Conservation (phyloP, 2,329 filamentous ascomycete species). For the Fusarium continuum region DNA sequence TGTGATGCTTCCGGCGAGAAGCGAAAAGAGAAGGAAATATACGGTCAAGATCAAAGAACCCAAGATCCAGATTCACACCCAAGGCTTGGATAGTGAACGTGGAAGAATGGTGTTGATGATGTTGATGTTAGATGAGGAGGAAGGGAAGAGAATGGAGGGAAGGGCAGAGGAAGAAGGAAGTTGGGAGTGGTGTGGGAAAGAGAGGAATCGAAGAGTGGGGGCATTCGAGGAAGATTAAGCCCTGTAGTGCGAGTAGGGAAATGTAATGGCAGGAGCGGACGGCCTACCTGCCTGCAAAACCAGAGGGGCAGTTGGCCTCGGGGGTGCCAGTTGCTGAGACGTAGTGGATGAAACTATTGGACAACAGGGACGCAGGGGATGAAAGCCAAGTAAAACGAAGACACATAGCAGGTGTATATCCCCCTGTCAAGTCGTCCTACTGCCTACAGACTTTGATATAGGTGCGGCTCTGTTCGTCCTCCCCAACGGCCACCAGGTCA, state of each 20-base stretch:
- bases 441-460: conserved; percentile 2
- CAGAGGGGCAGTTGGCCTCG: background rate
- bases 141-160: background rate
- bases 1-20: conserved; percentile 12
- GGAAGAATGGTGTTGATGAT: conserved; percentile 13
- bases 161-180: background rate
- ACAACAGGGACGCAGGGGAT: background rate
- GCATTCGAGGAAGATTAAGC: background rate
- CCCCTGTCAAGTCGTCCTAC: background rate
- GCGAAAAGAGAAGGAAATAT: conserved; percentile 21
- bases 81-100: conserved; percentile 18
- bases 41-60: conserved; percentile 25
- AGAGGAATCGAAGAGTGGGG: conserved; percentile 8
- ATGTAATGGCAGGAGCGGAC: conserved; percentile 20
- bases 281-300: conserved; percentile 1
- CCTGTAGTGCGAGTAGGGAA: background rate
- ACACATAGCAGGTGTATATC: background rate
- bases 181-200: conserved; percentile 12
- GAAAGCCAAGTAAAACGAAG: background rate
- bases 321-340: conserved; percentile 8
- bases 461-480: background rate
- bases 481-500: background rate
- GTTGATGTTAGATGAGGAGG: conserved; percentile 20
- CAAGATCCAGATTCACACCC: conserved; percentile 22
- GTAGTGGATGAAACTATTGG: background rate